Conservation (phyloP, 495 filamentous ascomycete genomes). For the Entonaema liquescens region DNA sequence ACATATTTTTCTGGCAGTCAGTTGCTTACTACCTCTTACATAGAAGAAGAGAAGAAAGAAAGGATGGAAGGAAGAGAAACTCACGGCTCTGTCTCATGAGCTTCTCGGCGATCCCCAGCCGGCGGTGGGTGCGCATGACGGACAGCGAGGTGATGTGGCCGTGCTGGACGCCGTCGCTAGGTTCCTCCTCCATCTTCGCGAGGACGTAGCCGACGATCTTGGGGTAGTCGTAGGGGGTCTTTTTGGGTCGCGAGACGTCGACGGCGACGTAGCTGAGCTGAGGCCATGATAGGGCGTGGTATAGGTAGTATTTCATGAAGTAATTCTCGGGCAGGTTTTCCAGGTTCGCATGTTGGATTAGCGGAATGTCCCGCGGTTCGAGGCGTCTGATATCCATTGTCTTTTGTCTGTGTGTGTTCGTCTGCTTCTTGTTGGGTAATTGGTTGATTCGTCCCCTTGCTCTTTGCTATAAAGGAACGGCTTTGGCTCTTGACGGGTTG, state of each 20-base stretch:
- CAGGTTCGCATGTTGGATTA: conserved; percentile 97
- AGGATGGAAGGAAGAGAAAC: conserved; percentile 47
- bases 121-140: conserved; percentile 94
- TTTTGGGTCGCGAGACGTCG: conserved; percentile 79
- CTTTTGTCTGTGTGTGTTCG: background rate
- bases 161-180: conserved; percentile 86
- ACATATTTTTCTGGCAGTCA: background rate
- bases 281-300: conserved; percentile 97
- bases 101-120: conserved; percentile 93
- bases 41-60: background rate
- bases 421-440: background rate
- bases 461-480: background rate
- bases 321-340: conserved; percentile 99
- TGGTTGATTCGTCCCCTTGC: background rate
- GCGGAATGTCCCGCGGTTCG: conserved; percentile 80
- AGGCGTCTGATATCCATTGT: conserved; percentile 83
- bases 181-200: conserved; percentile 99
- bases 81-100: conserved; percentile 94
- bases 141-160: conserved; percentile 95
- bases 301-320: conserved; percentile 99
- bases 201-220: conserved; percentile 99
- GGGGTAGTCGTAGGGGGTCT: conserved; percentile 85
- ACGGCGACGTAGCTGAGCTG: conserved; percentile 97
- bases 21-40: no score
- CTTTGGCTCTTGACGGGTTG: background rate